Conservation (phyloP, 2,329 filamentous ascomycete species). For the Claviceps digitariae region DNA sequence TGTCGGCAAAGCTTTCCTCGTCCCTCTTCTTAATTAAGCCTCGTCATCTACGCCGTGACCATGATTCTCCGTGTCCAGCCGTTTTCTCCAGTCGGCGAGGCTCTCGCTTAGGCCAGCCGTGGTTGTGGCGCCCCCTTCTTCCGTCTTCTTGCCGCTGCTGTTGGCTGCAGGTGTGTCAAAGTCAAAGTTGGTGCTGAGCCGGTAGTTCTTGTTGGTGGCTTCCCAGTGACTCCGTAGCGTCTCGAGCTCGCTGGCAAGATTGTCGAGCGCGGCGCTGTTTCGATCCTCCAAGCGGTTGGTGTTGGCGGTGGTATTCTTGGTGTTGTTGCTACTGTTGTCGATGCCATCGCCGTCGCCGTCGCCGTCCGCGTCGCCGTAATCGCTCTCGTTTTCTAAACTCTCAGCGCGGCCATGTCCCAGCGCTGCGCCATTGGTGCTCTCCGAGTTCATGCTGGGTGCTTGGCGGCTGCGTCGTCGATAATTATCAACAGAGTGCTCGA, state of each 20-base stretch:
- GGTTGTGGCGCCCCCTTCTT: conserved; percentile 24
- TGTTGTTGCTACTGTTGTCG: neutral
- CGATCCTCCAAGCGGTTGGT: conserved; percentile 24
- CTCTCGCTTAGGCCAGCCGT: conserved; percentile 51
- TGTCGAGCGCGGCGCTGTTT: conserved; percentile 65
- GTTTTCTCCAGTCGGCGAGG: conserved; percentile 66
- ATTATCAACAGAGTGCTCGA: conserved; percentile 85
- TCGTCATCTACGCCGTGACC: conserved; percentile 11
- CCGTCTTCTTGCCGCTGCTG: conserved; percentile 20
- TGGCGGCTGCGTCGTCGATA: conserved; percentile 70
- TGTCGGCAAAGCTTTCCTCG: neutral
- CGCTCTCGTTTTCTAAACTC: conserved; percentile 47
- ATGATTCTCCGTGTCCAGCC: conserved; percentile 46
- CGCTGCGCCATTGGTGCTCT: conserved; percentile 21
- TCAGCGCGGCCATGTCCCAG: conserved; percentile 36
- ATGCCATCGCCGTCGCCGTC: conserved; percentile 18
- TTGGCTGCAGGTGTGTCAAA: conserved; percentile 43
- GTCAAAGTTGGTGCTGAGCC: conserved; percentile 79
- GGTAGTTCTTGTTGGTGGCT: conserved; percentile 87
- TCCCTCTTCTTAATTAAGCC: neutral
- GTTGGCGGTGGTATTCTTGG: neutral
- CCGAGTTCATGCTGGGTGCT: conserved; percentile 29
- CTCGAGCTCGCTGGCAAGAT: conserved; percentile 82
- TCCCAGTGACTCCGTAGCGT: conserved; percentile 87
- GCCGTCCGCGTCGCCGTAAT: too few species aligned